Evolutionary conservation across 768 basidiomycete species (phyloP), one percentile per base, ranked within the genome.

Genomic region (Rhodotorula kratochvilovae): DNA sequence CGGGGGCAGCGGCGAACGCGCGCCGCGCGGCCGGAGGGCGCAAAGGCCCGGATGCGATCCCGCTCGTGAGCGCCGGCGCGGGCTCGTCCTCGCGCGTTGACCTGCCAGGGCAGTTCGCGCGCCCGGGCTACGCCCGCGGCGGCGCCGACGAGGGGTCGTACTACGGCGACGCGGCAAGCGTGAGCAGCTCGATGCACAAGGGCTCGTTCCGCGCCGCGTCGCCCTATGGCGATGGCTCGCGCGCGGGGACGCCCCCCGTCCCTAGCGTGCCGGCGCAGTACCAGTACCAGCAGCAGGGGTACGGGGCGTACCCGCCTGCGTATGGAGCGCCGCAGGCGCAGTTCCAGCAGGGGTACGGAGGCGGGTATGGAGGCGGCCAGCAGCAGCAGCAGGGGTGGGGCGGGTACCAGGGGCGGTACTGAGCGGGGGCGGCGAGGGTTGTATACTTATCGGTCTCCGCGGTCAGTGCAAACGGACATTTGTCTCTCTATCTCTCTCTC

Each of bases 191-290:
- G 56, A 1, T 35, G 36, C 11, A 57, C 31, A 61, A 56, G 45
- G 58, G 39, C 12, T 15, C n/a, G n/a, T 42, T 31, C 43, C 39
- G 58, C 7, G 7, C 29, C 42, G 15, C 58, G 43, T 42, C 39
- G n/a, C 27, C 36, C 8, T 27, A 57, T 11, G 35, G 31, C 55
- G 35, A 23, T 4, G 53, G 56, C 27, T 23, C 55, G 35, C 21
- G 64, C 8, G 31, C 45, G 15, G 50, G 50, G 0, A 55, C 69
- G 36, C 69, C 70, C 29, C 61, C 62, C 4, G 66, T 63, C 4
- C 70, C 70, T 33, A 13, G 33, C 21, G 23, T 71, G 16, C 70
- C 70, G 25, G 13, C 29, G 27, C 50, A 66, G n/a, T 70, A 66
- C 46, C 54, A 31, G 48, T 25, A 6, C 23, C 25, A 7, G 21